phyloP scores from a whole-genome alignment of 73 alveolate genomes.

The Blepharisma stoltei region DNA sequence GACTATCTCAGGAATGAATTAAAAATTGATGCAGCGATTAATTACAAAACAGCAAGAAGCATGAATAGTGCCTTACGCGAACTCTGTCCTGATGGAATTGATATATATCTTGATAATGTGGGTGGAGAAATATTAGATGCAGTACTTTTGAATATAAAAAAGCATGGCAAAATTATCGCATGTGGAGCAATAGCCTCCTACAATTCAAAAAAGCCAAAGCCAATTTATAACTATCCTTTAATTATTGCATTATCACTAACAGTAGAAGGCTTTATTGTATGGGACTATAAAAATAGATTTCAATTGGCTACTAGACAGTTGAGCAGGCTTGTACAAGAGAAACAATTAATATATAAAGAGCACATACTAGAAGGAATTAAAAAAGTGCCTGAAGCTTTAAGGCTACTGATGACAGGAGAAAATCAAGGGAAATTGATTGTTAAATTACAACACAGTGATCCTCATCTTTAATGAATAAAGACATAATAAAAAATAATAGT shows the following conservation, averaged over 20 bases:
- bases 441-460: not conserved
- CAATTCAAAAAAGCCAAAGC: constrained; percentile 36
- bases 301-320: constrained; percentile 39
- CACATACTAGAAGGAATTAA: constrained; percentile 60
- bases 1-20: constrained; percentile 46
- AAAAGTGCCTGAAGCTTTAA: constrained; percentile 50
- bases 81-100: constrained; percentile 59
- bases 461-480: too few relatives aligned
- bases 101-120: constrained; percentile 70
- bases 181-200: constrained; percentile 61
- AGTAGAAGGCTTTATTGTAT: constrained; percentile 60
- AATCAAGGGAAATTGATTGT: constrained; percentile 65
- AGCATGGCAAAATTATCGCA: constrained; percentile 40
- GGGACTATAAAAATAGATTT: constrained; percentile 52
- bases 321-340: constrained; percentile 39
- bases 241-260: constrained; percentile 55
- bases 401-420: constrained; percentile 55
- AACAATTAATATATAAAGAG: constrained; percentile 56
- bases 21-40: constrained; percentile 60
- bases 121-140: constrained; percentile 74
- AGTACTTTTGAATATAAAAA: constrained; percentile 45
- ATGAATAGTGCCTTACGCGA: constrained; percentile 36
- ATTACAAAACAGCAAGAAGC: constrained; percentile 55
- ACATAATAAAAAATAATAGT: too few relatives aligned
- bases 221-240: constrained; percentile 56